Base-by-base conservation (phyloP, 192 early-diverging fungal species). In the Coemansia sp. region DNA sequence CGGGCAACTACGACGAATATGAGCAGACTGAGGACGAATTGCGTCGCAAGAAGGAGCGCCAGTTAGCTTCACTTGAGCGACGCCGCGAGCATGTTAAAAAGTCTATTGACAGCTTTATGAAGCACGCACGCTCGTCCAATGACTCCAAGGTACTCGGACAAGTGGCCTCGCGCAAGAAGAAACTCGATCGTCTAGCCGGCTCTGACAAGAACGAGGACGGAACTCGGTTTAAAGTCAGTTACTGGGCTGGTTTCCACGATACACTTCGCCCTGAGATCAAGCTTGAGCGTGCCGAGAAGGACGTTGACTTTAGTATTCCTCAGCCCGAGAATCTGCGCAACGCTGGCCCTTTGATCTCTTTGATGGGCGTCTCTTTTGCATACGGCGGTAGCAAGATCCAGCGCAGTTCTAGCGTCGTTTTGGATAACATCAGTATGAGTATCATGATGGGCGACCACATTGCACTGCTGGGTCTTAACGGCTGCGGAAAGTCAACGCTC, bases 1-100 rank as follows among this genome's bases (percentile, higher is more conserved):
- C 82, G 22, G 94, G 94, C 45, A 95, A 95, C 84, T 97, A 90
- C 81, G 89, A 93, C 52, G 92, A 94, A 61, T 95, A 87, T 66
- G 86, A 91, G 69, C 75, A 87, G 78, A 90, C 89, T 56, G 80
- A 85, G 52, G 91, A 92, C 61, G 88, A 95, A 60, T 84, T 90
- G 62, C 84, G 82, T 38, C 80, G 86, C 58, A 86, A 86, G 70
- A 90, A 92, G 69, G 84, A 90, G 69, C 80, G 87, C 41, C 82
- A 88, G 68, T 71, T 73, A 2, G 84, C 86, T 35, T 85, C 84
- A 5, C 73, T 87, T 15, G 89, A 92, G 59, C 92, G 89, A 67
- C 86, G 90, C 66, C 83, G 86, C 27, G 88, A 89, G 60, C 86
- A 92, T 32, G 88, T 91, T 39, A 84, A 89, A 75, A 88, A 91